Percentiles rank a stretch among this genome's conserved stretches.
Evolutionary conservation across 1,139 yeast species (phyloP).

Genomic region (Hemisphaericaspora xylofermentans): DNA sequence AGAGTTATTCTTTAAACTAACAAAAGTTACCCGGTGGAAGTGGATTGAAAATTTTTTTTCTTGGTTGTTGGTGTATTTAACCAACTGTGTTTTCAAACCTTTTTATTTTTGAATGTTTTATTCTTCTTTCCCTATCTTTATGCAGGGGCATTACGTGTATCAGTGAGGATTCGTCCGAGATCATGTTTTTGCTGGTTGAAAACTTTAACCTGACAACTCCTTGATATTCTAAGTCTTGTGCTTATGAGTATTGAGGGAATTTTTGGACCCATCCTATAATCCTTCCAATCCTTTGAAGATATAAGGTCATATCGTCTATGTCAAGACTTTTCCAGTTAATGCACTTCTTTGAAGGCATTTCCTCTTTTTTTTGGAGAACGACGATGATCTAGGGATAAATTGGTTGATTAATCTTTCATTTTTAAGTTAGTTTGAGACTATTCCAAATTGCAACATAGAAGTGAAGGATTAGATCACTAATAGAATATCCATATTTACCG

Average conservation of each 20-base stretch:
- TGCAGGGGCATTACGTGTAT: slow-evolving; percentile 99
- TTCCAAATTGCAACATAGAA: slow-evolving; percentile 8
- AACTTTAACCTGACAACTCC: slow-evolving; percentile 99
- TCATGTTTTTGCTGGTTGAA: slow-evolving; percentile 99
- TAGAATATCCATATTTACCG: not conserved
- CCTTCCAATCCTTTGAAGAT: slow-evolving; percentile 7
- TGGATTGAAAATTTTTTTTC: slow-evolving; percentile 2
- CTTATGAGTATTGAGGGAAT: slow-evolving; percentile 58
- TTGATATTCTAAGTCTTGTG: slow-evolving; percentile 52
- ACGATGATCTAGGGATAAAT: not conserved
- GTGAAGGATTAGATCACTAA: slow-evolving; percentile 1
- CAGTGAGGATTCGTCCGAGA: slow-evolving; percentile 99
- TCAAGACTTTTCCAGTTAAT: not conserved
- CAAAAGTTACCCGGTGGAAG: slow-evolving; percentile 4
- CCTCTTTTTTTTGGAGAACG: too few species aligned
- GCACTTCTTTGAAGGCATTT: slow-evolving; percentile 37
- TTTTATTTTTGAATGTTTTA: slow-evolving; percentile 7
- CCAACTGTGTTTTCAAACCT: slow-evolving; percentile 7
- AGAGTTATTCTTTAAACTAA: too few species aligned
- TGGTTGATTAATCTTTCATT: slow-evolving; percentile 7
- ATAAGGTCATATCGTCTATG: too few species aligned
- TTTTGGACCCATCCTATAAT: slow-evolving; percentile 54
- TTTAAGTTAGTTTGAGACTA: slow-evolving; percentile 10
- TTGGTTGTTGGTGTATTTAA: slow-evolving; percentile 5
- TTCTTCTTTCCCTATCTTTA: slow-evolving; percentile 71